Evolutionary conservation across 225 moss, liverwort and hornwort species (phyloP).

Genomic region (Physcomitrium patens): DNA sequence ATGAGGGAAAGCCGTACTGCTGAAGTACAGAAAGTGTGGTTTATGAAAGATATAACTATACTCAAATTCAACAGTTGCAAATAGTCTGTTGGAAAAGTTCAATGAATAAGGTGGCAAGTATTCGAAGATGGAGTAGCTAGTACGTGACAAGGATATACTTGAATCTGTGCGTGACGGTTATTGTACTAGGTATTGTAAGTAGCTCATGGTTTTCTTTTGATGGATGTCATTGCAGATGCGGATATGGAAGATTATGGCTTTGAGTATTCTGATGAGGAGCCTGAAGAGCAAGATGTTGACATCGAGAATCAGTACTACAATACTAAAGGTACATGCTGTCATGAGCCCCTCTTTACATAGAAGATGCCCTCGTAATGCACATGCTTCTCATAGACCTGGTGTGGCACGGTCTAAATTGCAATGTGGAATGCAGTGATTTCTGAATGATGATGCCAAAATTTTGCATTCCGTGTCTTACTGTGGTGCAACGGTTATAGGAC

Average conservation of each 20-base stretch:
- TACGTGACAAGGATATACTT: neutral
- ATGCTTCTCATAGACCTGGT: slow-evolving; percentile 10
- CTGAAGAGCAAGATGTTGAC: slow-evolving; percentile 99
- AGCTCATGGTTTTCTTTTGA: neutral
- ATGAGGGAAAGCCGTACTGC: neutral
- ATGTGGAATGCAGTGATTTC: slow-evolving; percentile 15
- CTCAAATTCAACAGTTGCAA: neutral
- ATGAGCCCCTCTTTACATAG: neutral
- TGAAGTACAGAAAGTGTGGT: slow-evolving; percentile 11
- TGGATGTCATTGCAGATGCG: slow-evolving; percentile 71
- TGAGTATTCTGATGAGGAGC: slow-evolving; percentile 99
- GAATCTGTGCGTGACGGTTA: neutral
- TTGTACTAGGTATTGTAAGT: neutral
- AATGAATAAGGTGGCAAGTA: neutral
- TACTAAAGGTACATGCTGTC: slow-evolving; percentile 71
- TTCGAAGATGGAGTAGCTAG: neutral
- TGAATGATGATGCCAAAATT: neutral
- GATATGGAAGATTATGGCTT: slow-evolving; percentile 99
- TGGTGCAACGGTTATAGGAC: slow-evolving; percentile 49
- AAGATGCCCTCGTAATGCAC: neutral
- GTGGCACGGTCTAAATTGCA: slow-evolving; percentile 16
- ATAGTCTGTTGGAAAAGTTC: slow-evolving; percentile 19
- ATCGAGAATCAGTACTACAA: slow-evolving; percentile 99
- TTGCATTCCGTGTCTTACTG: slow-evolving; percentile 1
- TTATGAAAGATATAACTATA: neutral